These are phyloP conservation scores for Elsinoe australis DNA, from an alignment of 2,329 filamentous ascomycete species.

Conservation along the genomic window DNA sequence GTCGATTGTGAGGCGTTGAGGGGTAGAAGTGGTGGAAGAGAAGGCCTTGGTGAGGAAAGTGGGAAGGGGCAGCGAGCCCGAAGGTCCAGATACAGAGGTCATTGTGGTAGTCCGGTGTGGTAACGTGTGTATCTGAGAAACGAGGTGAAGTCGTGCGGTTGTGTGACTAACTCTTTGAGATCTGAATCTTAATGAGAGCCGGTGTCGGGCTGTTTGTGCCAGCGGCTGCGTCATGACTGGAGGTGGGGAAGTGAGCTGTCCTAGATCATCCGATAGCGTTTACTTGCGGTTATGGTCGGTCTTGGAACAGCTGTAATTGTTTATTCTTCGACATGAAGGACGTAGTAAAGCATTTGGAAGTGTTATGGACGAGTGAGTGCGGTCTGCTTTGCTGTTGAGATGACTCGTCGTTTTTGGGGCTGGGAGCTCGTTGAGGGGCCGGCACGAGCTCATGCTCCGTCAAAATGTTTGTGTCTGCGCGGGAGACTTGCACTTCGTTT, in stretches of 20 bases:
- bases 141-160: background rate
- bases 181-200: background rate
- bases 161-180: conserved; percentile 7
- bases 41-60: conserved; percentile 14
- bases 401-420: too few species aligned
- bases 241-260: background rate
- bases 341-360: too few species aligned
- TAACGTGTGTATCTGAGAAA: background rate
- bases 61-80: conserved; percentile 7
- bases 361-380: too few species aligned
- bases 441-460: too few species aligned
- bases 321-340: too few species aligned
- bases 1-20: conserved; percentile 53
- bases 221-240: background rate
- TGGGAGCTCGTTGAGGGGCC: too few species aligned
- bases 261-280: background rate
- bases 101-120: background rate
- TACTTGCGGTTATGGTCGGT: background rate
- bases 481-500: too few species aligned
- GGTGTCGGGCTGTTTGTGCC: background rate
- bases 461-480: too few species aligned
- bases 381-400: too few species aligned
- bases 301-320: too few species aligned
- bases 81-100: conserved; percentile 3
- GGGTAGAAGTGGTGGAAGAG: conserved; percentile 16